Evolutionary conservation across 2,329 filamentous ascomycete genomes (phyloP).

Genomic region (Fusarium burgessii): DNA sequence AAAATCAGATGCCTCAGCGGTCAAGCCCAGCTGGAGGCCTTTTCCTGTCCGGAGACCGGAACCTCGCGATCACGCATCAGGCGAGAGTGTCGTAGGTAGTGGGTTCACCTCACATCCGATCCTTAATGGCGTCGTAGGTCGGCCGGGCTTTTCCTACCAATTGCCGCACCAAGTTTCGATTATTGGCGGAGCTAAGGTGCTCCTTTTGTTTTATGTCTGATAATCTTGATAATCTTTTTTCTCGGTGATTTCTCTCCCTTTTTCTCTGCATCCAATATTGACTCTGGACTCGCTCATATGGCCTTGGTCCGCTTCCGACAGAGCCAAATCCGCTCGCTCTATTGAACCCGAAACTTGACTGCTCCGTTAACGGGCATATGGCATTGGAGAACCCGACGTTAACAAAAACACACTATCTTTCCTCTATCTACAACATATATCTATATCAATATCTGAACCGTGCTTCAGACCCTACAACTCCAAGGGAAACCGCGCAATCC

Average conservation of each 20-base stretch:
- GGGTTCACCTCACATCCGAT: conserved; percentile 28
- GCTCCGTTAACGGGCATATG: conserved; percentile 45
- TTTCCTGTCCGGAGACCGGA: conserved; percentile 46
- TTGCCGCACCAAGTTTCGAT: conserved; percentile 34
- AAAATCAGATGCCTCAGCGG: conserved; percentile 16
- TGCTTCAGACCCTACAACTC: neutral
- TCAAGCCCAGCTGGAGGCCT: conserved; percentile 7
- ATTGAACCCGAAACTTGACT: conserved; percentile 34
- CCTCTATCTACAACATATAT: neutral
- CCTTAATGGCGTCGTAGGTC: conserved; percentile 19
- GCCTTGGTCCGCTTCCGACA: conserved; percentile 26
- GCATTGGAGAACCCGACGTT: conserved; percentile 5
- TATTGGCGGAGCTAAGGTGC: conserved; percentile 25
- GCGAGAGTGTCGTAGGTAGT: conserved; percentile 36
- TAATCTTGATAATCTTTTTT: conserved; percentile 37
- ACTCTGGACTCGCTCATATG: neutral
- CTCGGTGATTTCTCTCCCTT: neutral
- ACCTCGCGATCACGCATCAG: conserved; percentile 38
- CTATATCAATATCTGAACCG: conserved; percentile 1
- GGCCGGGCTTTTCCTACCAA: conserved; percentile 28
- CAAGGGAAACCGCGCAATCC: conserved; percentile 15
- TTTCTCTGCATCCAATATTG: neutral
- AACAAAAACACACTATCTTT: conserved; percentile 19
- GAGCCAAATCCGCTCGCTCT: conserved; percentile 39
- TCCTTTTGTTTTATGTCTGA: conserved; percentile 24